phyloP scores from a whole-genome alignment of 345 rosid species.

The Crucihimalaya himalaica region DNA sequence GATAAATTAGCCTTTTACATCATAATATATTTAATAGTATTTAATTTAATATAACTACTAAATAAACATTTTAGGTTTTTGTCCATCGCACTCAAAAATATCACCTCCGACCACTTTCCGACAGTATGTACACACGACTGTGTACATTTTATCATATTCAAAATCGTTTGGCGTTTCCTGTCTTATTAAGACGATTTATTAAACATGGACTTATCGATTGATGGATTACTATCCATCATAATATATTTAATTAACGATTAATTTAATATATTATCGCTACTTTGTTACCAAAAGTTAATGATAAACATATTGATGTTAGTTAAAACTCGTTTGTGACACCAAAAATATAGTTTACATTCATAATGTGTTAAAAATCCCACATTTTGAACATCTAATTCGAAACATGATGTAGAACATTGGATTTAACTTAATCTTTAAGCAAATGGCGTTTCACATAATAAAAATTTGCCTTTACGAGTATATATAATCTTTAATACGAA shows the following conservation, averaged over 20 bases:
- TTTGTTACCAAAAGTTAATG: neutral
- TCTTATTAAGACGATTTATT: neutral
- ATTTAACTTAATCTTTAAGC: neutral
- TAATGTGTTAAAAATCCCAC: neutral
- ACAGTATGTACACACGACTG: too few relatives aligned
- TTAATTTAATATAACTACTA: neutral
- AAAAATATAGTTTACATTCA: neutral
- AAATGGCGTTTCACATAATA: neutral
- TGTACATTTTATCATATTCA: too few relatives aligned
- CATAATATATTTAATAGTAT: neutral
- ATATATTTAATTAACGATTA: neutral
- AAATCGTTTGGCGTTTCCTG: too few relatives aligned
- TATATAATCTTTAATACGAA: slow-evolving; percentile 1
- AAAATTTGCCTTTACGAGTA: neutral
- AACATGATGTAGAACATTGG: neutral
- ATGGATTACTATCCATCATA: too few relatives aligned
- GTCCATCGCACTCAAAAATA: too few relatives aligned
- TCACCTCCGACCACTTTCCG: too few relatives aligned
- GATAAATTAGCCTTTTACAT: too few relatives aligned
- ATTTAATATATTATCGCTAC: neutral
- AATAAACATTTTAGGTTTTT: too few relatives aligned
- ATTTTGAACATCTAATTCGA: neutral
- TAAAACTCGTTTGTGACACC: neutral
- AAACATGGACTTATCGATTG: neutral
- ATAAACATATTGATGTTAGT: neutral